Conservation (phyloP, 352 stramenopile genomes). For the Phytophthora pini region DNA sequence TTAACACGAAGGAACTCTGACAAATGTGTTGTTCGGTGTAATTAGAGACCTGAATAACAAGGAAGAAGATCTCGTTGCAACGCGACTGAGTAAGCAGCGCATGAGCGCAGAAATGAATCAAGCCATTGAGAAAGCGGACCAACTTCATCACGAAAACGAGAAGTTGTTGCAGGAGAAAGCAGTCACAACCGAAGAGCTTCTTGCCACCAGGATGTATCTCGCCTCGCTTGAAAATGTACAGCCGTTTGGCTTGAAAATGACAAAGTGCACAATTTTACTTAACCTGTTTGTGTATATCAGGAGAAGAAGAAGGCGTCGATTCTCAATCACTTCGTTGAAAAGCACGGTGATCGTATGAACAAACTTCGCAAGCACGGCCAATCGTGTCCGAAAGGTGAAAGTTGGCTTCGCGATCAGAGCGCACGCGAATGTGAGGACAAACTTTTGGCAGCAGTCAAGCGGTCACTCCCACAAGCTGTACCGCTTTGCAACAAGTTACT, state of each 20-base stretch:
- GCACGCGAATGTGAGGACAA: constrained; percentile 64
- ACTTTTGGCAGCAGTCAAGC: constrained; percentile 62
- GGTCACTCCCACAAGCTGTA: constrained; percentile 67
- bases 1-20: background rate
- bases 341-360: constrained; percentile 78
- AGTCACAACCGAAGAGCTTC: constrained; percentile 62
- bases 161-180: constrained; percentile 72
- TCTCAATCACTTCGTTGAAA: constrained; percentile 81
- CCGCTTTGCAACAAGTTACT: constrained; percentile 75
- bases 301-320: constrained; percentile 80
- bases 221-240: constrained; percentile 66
- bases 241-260: background rate
- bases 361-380: constrained; percentile 36
- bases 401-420: constrained; percentile 51
- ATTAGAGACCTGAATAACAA: constrained; percentile 61
- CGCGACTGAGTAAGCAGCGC: constrained; percentile 56
- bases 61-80: constrained; percentile 58
- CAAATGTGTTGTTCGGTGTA: constrained; percentile 7
- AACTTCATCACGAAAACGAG: constrained; percentile 69
- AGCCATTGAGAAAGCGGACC: constrained; percentile 58
- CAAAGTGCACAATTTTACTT: background rate
- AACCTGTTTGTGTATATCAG: constrained; percentile 16
- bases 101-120: constrained; percentile 64
- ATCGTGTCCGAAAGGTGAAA: constrained; percentile 11
- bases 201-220: constrained; percentile 74